Evolutionary conservation across 805 yeast species (phyloP).

Genomic region (Wickerhamiella musiphila): DNA sequence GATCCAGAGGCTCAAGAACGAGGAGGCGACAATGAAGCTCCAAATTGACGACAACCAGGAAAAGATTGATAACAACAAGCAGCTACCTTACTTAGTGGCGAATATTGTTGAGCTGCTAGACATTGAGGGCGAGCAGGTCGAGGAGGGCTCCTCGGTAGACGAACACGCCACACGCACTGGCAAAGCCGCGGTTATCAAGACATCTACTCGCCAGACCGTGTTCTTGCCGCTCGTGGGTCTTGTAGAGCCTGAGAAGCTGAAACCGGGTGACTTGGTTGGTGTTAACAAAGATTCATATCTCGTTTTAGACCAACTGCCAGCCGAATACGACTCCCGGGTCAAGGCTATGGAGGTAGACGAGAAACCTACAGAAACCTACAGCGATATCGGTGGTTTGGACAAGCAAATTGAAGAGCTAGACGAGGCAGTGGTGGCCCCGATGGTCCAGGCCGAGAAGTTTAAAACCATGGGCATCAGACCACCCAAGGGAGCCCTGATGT

Average conservation of each 20-base stretch:
- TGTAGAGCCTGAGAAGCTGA: conserved; percentile 77
- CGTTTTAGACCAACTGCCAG: conserved; percentile 84
- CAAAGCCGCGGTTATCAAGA: conserved; percentile 94
- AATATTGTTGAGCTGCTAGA: conserved; percentile 90
- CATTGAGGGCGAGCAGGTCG: conserved; percentile 56
- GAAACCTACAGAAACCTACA: conserved; percentile 91
- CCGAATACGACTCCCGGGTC: conserved; percentile 93
- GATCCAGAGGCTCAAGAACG: conserved; percentile 76
- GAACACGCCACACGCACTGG: conserved; percentile 81
- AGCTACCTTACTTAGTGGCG: conserved; percentile 89
- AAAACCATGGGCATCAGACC: conserved; percentile 88
- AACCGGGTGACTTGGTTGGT: conserved; percentile 96
- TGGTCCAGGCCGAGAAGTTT: conserved; percentile 96
- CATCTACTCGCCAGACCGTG: conserved; percentile 94
- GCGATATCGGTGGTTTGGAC: conserved; percentile 96
- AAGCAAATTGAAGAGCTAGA: conserved; percentile 96
- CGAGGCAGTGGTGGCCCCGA: conserved; percentile 95
- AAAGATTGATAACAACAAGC: conserved; percentile 87
- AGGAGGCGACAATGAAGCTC: conserved; percentile 80
- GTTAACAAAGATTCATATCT: conserved; percentile 93
- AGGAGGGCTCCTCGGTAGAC: conserved; percentile 92
- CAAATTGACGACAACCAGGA: conserved; percentile 92
- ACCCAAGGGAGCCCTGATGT: conserved; percentile 96
- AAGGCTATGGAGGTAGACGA: conserved; percentile 99
- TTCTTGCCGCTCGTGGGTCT: conserved; percentile 90